Evolutionary conservation across 2,329 filamentous ascomycete genomes (phyloP).

Genomic region (Phoma sp.): DNA sequence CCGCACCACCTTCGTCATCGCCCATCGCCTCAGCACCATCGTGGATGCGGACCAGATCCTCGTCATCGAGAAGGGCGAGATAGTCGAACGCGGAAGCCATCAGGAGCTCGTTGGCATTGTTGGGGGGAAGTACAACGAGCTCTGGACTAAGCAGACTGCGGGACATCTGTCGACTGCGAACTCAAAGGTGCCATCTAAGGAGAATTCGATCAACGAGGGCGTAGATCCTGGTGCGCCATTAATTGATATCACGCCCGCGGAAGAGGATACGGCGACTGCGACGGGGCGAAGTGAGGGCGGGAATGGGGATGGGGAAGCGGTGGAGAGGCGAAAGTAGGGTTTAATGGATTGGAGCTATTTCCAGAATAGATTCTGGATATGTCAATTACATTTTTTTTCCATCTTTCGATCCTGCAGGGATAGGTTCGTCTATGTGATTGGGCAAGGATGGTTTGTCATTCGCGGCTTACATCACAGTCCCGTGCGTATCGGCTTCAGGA

Average conservation of each 20-base stretch:
- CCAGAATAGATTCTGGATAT: too few relatives aligned
- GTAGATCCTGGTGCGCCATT: constrained; percentile 16
- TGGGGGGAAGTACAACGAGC: constrained; percentile 78
- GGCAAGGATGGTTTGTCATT: too few relatives aligned
- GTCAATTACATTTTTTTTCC: too few relatives aligned
- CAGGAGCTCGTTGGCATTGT: constrained; percentile 69
- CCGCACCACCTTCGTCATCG: constrained; percentile 71
- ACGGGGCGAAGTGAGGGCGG: constrained; percentile 19
- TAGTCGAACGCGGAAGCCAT: constrained; percentile 80
- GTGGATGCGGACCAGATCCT: constrained; percentile 86
- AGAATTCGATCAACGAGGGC: constrained; percentile 22
- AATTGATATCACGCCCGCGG: constrained; percentile 34
- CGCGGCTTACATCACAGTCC: too few relatives aligned
- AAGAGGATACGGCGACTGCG: constrained; percentile 27
- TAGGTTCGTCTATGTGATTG: too few relatives aligned
- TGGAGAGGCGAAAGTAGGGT: constrained; percentile 21
- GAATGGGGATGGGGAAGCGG: constrained; percentile 11
- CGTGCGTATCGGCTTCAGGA: too few relatives aligned
- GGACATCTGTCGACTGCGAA: constrained; percentile 28
- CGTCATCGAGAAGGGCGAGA: constrained; percentile 76
- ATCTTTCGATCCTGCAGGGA: too few relatives aligned
- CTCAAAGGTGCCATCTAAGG: constrained; percentile 27
- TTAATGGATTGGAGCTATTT: too few relatives aligned
- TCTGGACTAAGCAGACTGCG: constrained; percentile 84
- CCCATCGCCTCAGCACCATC: constrained; percentile 84